phyloP scores from a whole-genome alignment of 176 grass and related monocot genomes.

The Carex kokanica region DNA sequence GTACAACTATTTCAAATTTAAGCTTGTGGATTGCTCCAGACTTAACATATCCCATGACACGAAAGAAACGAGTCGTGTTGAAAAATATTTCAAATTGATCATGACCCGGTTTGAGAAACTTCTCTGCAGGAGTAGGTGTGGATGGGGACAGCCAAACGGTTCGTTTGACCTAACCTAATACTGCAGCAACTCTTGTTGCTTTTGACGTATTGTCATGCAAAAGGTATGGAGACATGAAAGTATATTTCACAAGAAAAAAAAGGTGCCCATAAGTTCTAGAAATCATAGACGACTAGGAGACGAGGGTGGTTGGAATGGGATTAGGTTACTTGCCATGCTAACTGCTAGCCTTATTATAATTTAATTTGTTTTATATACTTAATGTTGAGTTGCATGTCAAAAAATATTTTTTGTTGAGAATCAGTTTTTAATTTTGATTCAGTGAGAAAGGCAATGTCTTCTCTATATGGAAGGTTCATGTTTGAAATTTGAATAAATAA shows the following conservation, averaged over 20 bases:
- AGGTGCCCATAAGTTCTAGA: neutral
- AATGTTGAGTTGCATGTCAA: neutral
- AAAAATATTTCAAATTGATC: neutral
- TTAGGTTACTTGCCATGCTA: slow-evolving; percentile 8
- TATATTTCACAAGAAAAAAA: neutral
- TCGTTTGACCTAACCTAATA: slow-evolving; percentile 22
- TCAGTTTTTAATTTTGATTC: no score
- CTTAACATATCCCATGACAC: neutral
- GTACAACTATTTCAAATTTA: no score
- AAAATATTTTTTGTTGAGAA: neutral
- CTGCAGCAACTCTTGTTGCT: neutral
- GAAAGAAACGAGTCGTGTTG: slow-evolving; percentile 9
- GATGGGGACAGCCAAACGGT: neutral
- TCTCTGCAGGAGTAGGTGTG: neutral
- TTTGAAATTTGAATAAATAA: no score
- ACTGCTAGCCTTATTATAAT: neutral
- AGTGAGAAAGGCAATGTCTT: no score
- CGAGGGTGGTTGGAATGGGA: neutral
- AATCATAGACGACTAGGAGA: neutral
- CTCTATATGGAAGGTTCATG: no score
- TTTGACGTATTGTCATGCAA: slow-evolving; percentile 10
- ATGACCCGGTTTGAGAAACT: neutral
- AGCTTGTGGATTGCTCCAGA: neutral
- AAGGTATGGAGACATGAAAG: neutral
- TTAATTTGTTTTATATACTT: neutral